These are phyloP conservation scores for Scutellaria baicalensis DNA, from an alignment of 257 asterid species.

Conservation along the genomic window DNA sequence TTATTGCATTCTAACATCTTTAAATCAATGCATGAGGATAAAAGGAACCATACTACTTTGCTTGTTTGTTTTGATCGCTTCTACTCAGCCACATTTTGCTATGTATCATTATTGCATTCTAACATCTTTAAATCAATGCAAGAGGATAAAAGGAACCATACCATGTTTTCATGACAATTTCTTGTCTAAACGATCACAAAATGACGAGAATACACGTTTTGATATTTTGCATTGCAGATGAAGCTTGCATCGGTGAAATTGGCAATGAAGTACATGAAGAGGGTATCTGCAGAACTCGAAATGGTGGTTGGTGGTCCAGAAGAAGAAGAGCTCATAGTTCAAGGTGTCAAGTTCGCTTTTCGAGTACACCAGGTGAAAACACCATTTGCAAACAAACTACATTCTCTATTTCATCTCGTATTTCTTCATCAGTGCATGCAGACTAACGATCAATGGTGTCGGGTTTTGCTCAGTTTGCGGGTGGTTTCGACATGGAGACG, in stretches of 20 bases:
- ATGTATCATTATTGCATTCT: too few relatives aligned
- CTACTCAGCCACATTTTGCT: too few relatives aligned
- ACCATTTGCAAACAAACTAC: background rate
- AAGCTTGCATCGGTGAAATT: constrained; percentile 94
- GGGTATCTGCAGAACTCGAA: constrained; percentile 86
- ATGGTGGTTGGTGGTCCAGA: constrained; percentile 69
- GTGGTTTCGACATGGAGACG: constrained; percentile 94
- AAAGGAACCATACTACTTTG: too few relatives aligned
- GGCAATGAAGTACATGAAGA: constrained; percentile 97
- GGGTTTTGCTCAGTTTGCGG: constrained; percentile 65
- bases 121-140: too few relatives aligned
- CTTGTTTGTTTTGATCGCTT: too few relatives aligned
- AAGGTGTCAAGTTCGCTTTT: constrained; percentile 88
- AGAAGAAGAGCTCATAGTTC: constrained; percentile 69
- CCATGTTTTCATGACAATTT: too few relatives aligned
- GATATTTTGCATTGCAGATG: constrained; percentile 39
- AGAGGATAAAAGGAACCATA: too few relatives aligned
- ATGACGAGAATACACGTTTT: too few relatives aligned
- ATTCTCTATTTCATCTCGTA: background rate
- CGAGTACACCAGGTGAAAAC: constrained; percentile 95
- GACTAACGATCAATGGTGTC: background rate
- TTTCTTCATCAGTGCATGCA: background rate
- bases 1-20: too few relatives aligned
- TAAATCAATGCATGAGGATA: too few relatives aligned
- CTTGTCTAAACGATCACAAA: too few relatives aligned